Percentiles rank a stretch among this genome's conserved stretches.
Conservation (phyloP, 2,329 filamentous ascomycete species). For the Paraphoma chrysanthemicola region DNA sequence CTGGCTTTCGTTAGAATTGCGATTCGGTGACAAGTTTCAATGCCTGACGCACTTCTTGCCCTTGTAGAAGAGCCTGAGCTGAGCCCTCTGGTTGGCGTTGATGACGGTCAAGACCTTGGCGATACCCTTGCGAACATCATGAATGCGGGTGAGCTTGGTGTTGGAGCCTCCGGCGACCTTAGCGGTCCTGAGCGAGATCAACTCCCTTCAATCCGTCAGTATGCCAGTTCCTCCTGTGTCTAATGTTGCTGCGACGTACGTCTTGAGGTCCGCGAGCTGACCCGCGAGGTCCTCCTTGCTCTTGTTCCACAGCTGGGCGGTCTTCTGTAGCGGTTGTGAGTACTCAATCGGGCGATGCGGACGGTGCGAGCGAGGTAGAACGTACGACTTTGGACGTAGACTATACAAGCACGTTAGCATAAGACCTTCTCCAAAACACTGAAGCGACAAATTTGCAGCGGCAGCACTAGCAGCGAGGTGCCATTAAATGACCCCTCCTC, state of each 20-base stretch:
- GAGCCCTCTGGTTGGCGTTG: slow-evolving; percentile 98
- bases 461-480: slow-evolving; percentile 22
- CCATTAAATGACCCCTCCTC: slow-evolving; percentile 20
- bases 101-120: slow-evolving; percentile 98
- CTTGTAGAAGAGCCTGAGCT: slow-evolving; percentile 97
- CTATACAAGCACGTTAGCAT: slow-evolving; percentile 51
- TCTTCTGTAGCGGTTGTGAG: slow-evolving; percentile 65
- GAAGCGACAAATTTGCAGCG: slow-evolving; percentile 27
- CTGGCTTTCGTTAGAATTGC: slow-evolving; percentile 34
- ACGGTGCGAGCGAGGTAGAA: slow-evolving; percentile 22
- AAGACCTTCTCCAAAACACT: slow-evolving; percentile 11
- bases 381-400: slow-evolving; percentile 70
- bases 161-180: slow-evolving; percentile 93
- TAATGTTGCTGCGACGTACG: slow-evolving; percentile 35
- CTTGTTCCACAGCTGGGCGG: slow-evolving; percentile 97
- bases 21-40: neutral
- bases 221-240: slow-evolving; percentile 16
- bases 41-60: slow-evolving; percentile 77
- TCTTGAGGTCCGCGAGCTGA: slow-evolving; percentile 56
- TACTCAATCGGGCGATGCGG: slow-evolving; percentile 39
- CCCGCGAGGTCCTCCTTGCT: slow-evolving; percentile 97
- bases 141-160: slow-evolving; percentile 81
- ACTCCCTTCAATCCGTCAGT: slow-evolving; percentile 64
- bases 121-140: slow-evolving; percentile 99
- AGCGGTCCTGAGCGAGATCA: slow-evolving; percentile 95